These are phyloP conservation scores for Parathielavia appendiculata DNA, from an alignment of 495 filamentous ascomycete species.

Conservation along the genomic window DNA sequence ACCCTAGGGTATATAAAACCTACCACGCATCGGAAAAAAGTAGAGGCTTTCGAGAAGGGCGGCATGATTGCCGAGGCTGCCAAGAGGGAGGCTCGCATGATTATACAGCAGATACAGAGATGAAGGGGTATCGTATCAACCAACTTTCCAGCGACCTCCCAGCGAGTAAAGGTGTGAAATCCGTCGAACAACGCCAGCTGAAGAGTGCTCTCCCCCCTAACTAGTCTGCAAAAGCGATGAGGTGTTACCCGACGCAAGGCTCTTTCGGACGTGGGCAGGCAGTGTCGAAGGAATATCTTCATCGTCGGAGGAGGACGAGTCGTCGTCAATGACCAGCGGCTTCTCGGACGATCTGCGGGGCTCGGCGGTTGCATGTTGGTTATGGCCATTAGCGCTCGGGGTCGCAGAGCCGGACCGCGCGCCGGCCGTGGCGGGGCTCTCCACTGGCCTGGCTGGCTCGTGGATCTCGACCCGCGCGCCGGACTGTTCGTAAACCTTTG, in stretches of 20 bases:
- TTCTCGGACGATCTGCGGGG: neutral
- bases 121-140: neutral
- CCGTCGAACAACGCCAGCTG: neutral
- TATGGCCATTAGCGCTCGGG: neutral
- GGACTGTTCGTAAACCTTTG: slow-evolving; percentile 12
- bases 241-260: slow-evolving; percentile 12
- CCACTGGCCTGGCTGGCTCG: slow-evolving; percentile 3
- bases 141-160: too few species aligned
- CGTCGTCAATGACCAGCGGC: slow-evolving; percentile 20
- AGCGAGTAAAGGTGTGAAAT: too few species aligned
- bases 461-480: slow-evolving; percentile 19
- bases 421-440: neutral
- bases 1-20: too few species aligned
- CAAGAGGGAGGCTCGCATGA: neutral
- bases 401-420: neutral
- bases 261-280: slow-evolving; percentile 27
- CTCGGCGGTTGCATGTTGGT: neutral
- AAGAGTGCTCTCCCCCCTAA: neutral
- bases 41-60: neutral
- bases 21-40: neutral
- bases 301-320: slow-evolving; percentile 33
- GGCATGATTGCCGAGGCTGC: neutral
- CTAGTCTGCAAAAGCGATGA: slow-evolving; percentile 3
- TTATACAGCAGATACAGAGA: neutral
- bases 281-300: slow-evolving; percentile 41